Evolutionary conservation across 73 alveolate genomes (phyloP).

Genomic region (Tetrahymena elliotti): DNA sequence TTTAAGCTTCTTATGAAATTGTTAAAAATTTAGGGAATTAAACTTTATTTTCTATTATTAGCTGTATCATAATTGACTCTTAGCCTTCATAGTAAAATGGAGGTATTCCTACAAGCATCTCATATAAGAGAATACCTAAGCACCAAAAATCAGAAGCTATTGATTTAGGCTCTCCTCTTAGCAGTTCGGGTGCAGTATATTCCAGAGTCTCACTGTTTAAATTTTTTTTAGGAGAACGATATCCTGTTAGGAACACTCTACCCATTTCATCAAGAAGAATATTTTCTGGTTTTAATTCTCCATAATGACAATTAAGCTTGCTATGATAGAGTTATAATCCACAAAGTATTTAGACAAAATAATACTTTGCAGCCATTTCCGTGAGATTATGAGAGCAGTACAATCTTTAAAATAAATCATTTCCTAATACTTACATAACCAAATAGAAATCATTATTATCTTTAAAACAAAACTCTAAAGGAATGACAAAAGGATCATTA

Average conservation of each 20-base stretch:
- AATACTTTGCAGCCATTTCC: background rate
- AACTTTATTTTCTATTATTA: background rate
- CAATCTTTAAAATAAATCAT: background rate
- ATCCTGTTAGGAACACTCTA: background rate
- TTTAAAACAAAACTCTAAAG: background rate
- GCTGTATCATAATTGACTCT: background rate
- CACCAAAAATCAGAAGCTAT: background rate
- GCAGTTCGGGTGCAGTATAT: background rate
- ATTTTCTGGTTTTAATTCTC: background rate
- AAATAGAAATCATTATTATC: background rate
- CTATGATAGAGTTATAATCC: background rate
- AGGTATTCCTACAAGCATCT: background rate
- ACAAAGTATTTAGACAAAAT: background rate
- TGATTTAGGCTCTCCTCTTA: background rate
- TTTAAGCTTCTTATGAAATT: background rate
- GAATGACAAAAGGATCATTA: background rate
- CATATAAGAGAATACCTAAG: background rate
- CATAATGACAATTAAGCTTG: background rate
- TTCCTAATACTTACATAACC: background rate
- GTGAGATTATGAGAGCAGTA: background rate
- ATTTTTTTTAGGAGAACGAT: background rate
- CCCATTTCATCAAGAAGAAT: background rate
- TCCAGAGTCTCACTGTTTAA: background rate
- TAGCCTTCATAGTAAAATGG: background rate
- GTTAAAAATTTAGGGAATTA: background rate